phyloP scores from a whole-genome alignment of 2,329 filamentous ascomycete species.

The Zymoseptoria crescenta region DNA sequence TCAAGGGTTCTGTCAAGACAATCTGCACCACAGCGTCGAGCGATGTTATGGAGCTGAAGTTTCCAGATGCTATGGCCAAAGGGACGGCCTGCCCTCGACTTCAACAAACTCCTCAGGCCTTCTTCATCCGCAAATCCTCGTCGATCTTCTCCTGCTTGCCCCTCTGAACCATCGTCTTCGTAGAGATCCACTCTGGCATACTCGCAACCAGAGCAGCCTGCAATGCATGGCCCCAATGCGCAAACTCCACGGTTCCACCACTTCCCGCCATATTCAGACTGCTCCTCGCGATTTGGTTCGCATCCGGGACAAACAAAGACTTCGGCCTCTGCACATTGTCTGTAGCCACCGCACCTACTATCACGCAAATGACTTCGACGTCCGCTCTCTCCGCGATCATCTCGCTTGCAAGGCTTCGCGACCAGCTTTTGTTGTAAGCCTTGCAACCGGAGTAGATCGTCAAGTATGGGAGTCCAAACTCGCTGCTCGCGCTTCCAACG shows the following conservation, averaged over 20 bases:
- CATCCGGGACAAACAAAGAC: conserved; percentile 12
- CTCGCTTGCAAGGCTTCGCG: conserved; percentile 37
- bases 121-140: conserved; percentile 7
- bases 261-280: conserved; percentile 19
- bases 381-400: conserved; percentile 31
- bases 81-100: not conserved
- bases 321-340: conserved; percentile 9
- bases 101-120: not conserved
- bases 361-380: conserved; percentile 30
- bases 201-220: conserved; percentile 14
- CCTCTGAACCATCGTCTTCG: conserved; percentile 4
- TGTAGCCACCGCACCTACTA: conserved; percentile 14
- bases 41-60: not conserved
- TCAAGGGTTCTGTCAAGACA: not conserved
- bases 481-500: conserved; percentile 41
- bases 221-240: conserved; percentile 22
- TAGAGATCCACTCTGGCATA: conserved; percentile 13
- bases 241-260: conserved; percentile 14
- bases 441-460: conserved; percentile 42
- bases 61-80: not conserved
- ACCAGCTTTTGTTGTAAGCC: conserved; percentile 38
- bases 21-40: not conserved
- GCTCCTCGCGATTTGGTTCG: conserved; percentile 13
- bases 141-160: conserved; percentile 8
- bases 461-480: conserved; percentile 41